Conservation (phyloP, 805 yeast species). For the Yarrowia divulgata region DNA sequence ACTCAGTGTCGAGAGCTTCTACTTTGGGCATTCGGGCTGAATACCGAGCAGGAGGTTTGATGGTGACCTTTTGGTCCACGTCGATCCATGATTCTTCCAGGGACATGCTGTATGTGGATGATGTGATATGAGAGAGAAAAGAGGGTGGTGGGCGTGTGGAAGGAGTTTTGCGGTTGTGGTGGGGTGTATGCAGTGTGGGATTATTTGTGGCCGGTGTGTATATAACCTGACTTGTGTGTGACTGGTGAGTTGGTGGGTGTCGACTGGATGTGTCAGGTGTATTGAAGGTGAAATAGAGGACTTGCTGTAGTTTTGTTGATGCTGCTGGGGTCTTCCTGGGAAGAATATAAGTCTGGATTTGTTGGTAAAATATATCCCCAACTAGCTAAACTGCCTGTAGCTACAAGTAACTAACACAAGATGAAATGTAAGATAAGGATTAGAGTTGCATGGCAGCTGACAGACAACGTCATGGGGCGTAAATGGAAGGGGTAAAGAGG, state of each 20-base stretch:
- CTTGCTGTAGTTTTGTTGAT: too few relatives aligned
- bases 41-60: slow-evolving; percentile 11
- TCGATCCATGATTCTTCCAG: slow-evolving; percentile 36
- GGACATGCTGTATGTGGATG: slow-evolving; percentile 2
- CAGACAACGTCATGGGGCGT: slow-evolving; percentile 37
- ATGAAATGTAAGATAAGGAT: slow-evolving; percentile 28
- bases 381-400: too few relatives aligned
- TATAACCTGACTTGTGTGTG: too few relatives aligned
- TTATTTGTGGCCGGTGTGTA: neutral
- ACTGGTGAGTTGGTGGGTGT: too few relatives aligned
- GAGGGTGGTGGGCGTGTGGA: neutral
- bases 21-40: slow-evolving; percentile 23
- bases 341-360: neutral
- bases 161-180: slow-evolving; percentile 1
- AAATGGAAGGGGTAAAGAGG: slow-evolving; percentile 25
- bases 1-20: slow-evolving; percentile 17
- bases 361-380: neutral
- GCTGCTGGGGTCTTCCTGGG: too few relatives aligned
- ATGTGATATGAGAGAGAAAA: neutral
- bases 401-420: neutral
- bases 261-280: neutral
- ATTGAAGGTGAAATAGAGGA: neutral
- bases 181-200: slow-evolving; percentile 1
- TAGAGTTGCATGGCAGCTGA: slow-evolving; percentile 38
- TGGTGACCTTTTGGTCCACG: slow-evolving; percentile 33